phyloP scores from a whole-genome alignment of 495 filamentous ascomycete species.

The Neurospora pannonica region DNA sequence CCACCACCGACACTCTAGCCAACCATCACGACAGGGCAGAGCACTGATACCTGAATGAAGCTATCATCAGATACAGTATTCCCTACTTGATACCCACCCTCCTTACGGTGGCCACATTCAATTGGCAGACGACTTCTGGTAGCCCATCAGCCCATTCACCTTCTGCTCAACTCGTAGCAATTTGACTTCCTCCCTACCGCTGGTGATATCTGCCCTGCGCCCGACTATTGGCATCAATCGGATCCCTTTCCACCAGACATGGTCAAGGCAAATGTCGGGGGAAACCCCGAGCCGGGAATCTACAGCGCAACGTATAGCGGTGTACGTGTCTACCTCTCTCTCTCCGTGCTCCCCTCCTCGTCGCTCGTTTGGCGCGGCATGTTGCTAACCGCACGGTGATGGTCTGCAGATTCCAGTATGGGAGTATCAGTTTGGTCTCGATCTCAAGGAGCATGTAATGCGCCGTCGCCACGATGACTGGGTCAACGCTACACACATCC shows the following conservation, averaged over 20 bases:
- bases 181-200: not conserved
- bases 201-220: not conserved
- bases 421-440: conserved; percentile 70
- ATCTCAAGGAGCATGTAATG: conserved; percentile 72
- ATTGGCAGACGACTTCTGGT: not conserved
- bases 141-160: not conserved
- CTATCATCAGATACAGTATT: not conserved
- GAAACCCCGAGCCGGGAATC: conserved; percentile 36
- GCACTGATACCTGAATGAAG: not conserved
- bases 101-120: not conserved
- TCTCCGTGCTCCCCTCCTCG: not conserved
- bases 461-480: conserved; percentile 79
- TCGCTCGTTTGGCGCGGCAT: not conserved
- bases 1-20: not conserved
- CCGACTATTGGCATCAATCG: not conserved
- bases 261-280: conserved; percentile 25
- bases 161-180: not conserved
- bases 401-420: conserved; percentile 74
- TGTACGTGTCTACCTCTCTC: conserved; percentile 46
- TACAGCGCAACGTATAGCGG: conserved; percentile 92
- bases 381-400: not conserved
- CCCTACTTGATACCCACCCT: not conserved
- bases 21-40: not conserved
- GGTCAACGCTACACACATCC: conserved; percentile 90
- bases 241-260: conserved; percentile 15